Base-by-base conservation (phyloP, 345 rosid genomes). In the Dimocarpus longan region DNA sequence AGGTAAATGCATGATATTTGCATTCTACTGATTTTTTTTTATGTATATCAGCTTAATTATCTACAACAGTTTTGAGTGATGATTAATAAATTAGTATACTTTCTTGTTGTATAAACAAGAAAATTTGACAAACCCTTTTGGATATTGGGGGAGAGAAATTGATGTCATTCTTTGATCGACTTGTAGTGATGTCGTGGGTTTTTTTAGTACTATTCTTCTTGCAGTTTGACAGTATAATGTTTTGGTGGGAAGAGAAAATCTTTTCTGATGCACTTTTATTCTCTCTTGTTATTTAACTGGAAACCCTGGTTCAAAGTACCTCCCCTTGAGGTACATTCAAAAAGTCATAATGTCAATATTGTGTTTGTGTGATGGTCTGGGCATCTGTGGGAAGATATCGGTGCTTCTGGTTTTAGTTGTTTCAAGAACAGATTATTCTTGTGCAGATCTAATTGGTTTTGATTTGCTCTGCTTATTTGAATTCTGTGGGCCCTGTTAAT, bases 1-100 rank as follows among this genome's bases (percentile, higher is more conserved):
- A 97, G 99, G 99, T 89, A 70, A 83, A 79, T 66, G 70, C 50
- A 73, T 76, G 59, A 75, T 56, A 79, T 64, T 73, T 54, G 65
- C 22, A 19, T 2, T 19, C 40, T 24, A 13, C 26, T 52, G 2
- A 26, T 0, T 13, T 50, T 64, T 50, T 64, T 46, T 46, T 1
- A 46, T 37, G 8, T 44, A 22, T 43, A 10, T 68, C 21, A n/a
- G 28, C 13, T 10, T 62, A 40, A 16, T 40, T 40, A 16, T 12
- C 16, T 16, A 13, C 5, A 5, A 18, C 7, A 10, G 56, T 22
- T 52, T 66, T 9, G 7, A 7, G 5, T 71, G 12, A 8, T 71
- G 7, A 7, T 3, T 71, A 18, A 8, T 71, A 15, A 26, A 70
- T 48, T 43, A 22, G 5, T 74, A 3, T 19, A 9, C 0, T 62